A percentile compares a stretch with the other conserved stretches of the same genome.
These are phyloP conservation scores for Picochlorum sp. DNA, from an alignment of 139 green algal genomes.

Conservation along the genomic window DNA sequence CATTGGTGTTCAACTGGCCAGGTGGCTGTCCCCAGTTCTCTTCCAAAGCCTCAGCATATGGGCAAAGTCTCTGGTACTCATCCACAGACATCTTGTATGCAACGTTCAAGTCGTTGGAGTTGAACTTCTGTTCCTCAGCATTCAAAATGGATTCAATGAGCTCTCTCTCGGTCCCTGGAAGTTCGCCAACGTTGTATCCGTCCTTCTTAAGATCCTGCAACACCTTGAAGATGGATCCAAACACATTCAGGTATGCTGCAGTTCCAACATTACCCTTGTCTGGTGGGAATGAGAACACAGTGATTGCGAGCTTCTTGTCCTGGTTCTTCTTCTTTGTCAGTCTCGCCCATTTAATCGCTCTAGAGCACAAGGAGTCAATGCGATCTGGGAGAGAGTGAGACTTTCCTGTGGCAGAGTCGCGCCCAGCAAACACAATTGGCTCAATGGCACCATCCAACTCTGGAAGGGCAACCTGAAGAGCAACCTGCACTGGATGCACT, in stretches of 20 bases:
- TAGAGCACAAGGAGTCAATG: conserved; percentile 71
- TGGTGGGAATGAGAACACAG: conserved; percentile 97
- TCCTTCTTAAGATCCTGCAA: conserved; percentile 76
- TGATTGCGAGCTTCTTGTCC: conserved; percentile 96
- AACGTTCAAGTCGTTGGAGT: conserved; percentile 91
- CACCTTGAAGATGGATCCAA: conserved; percentile 91
- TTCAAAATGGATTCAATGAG: conserved; percentile 72
- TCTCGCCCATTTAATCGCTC: conserved; percentile 93
- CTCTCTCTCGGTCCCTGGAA: conserved; percentile 63
- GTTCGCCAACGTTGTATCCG: conserved; percentile 84
- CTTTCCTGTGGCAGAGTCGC: conserved; percentile 94
- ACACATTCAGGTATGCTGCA: conserved; percentile 98
- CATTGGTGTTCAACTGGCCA: conserved; percentile 95
- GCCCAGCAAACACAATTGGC: conserved; percentile 96
- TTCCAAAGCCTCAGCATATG: conserved; percentile 87
- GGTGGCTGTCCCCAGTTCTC: conserved; percentile 98
- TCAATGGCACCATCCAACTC: conserved; percentile 98
- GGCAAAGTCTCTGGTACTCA: conserved; percentile 86
- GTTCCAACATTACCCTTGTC: conserved; percentile 99
- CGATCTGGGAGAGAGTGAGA: conserved; percentile 94
- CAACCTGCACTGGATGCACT: conserved; percentile 96
- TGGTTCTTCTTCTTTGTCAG: conserved; percentile 83
- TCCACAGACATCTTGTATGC: conserved; percentile 88
- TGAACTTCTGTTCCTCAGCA: conserved; percentile 86
- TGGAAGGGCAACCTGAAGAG: conserved; percentile 94